Evolutionary conservation across 768 basidiomycete species (phyloP).

Genomic region (Termitomyces sp.): DNA sequence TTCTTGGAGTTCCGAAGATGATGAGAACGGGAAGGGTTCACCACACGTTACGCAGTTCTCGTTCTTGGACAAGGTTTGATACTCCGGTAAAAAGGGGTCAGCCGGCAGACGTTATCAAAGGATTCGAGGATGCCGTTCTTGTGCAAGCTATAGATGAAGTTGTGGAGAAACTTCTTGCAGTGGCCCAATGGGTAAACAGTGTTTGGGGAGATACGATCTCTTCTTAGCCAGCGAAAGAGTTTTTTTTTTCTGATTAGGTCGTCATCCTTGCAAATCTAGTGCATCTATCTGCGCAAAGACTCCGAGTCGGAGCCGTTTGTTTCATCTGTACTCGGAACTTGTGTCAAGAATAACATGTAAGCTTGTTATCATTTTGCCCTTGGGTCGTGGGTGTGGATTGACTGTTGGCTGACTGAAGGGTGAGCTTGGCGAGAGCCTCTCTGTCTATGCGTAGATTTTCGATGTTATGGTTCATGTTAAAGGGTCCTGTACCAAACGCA

Average conservation of each 20-base stretch:
- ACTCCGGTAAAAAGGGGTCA: not conserved
- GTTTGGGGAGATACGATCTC: conserved; percentile 42
- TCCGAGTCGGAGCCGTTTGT: no score
- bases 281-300: not conserved
- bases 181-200: conserved; percentile 49
- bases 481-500: no score
- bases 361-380: not conserved
- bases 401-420: no score
- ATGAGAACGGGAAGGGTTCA: conserved; percentile 30
- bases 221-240: not conserved
- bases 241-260: not conserved
- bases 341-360: not conserved
- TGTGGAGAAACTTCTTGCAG: conserved; percentile 30
- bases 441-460: no score
- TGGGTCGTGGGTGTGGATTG: not conserved
- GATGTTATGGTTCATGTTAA: no score
- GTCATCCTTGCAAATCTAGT: not conserved
- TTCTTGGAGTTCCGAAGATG: conserved; percentile 20
- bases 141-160: conserved; percentile 35
- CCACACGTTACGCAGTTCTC: not conserved
- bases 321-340: no score
- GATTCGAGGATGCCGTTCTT: conserved; percentile 63
- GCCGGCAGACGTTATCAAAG: conserved; percentile 36
- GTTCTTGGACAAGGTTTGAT: conserved; percentile 1
- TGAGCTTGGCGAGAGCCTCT: no score